Conservation (phyloP, 805 yeast species). For the Candida qinlingensis region DNA sequence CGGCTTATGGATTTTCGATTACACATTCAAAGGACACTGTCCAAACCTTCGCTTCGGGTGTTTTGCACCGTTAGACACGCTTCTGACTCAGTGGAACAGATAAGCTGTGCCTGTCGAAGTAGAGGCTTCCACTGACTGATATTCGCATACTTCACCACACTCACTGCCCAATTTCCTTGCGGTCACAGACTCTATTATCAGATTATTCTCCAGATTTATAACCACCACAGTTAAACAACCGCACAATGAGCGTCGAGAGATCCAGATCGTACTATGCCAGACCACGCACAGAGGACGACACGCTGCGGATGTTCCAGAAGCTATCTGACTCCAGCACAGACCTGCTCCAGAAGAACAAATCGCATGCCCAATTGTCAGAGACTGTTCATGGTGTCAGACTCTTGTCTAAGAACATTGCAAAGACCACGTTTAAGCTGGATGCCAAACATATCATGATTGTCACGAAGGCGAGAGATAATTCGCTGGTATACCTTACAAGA, state of each 20-base stretch:
- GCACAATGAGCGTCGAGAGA: conserved; percentile 3
- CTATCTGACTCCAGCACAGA: conserved; percentile 32
- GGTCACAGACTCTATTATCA: background rate
- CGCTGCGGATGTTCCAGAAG: conserved; percentile 17
- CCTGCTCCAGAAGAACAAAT: conserved; percentile 45
- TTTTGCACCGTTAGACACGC: too few relatives aligned
- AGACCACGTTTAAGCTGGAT: conserved; percentile 66
- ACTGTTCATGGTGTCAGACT: conserved; percentile 78
- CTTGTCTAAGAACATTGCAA: conserved; percentile 64
- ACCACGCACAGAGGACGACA: conserved; percentile 15
- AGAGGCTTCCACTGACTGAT: too few relatives aligned
- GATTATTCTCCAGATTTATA: background rate
- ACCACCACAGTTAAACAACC: background rate
- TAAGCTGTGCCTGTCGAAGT: too few relatives aligned
- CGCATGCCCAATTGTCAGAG: conserved; percentile 73
- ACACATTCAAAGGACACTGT: too few relatives aligned
- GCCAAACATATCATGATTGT: conserved; percentile 72
- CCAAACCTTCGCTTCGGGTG: too few relatives aligned
- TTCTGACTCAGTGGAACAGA: too few relatives aligned
- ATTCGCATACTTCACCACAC: too few relatives aligned
- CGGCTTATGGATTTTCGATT: background rate
- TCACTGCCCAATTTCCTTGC: too few relatives aligned
- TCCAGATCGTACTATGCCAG: background rate
- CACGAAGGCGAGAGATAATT: conserved; percentile 85
- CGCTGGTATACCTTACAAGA: conserved; percentile 67